Base-by-base conservation (phyloP, 2,329 filamentous ascomycete genomes). In the Colletotrichum higginsianum region DNA sequence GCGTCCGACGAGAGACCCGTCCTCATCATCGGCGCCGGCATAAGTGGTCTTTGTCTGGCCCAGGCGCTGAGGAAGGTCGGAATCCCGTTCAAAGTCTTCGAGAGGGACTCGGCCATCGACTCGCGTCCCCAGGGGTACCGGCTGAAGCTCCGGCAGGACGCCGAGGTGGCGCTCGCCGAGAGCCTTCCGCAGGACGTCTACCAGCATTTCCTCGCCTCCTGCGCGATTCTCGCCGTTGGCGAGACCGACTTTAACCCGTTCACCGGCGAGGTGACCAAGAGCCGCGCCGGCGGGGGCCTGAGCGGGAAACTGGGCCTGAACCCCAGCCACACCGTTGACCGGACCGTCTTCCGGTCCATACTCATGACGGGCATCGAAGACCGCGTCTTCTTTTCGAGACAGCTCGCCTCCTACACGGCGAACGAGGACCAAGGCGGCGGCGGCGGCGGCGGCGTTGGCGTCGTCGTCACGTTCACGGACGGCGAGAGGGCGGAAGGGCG, bases 81-180 rank as follows among this genome's bases (percentile, higher is more conserved):
- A 0, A 76, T 86, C 9, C 77, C 82, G 1, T 88, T 85, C 74
- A 82, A 78, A 21, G 81, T 90, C 57, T 89, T 87, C 73, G 88
- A 90, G 75, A 84, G 87, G 13, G 85, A 88, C 71, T 73, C 78
- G 0, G 85, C 84, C 0, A 80, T 86, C 60, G 71, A 76, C 1
- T 90, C 89, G 75, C 89, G 90, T 55, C 89, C 86, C 0, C 90
- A 92, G 76, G 90, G 90, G 0, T 92, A 92, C 79, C 81, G 90
- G 2, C 82, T 91, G 8, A 87, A 90, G 16, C 83, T 92, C 2
- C 64, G 46, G 21, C n/a, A 26, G 1, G 64, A 61, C 13, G 64
- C 64, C 2, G 64, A 44, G 7, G 38, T 42, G 4, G 64, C 64
- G 11, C 64, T 66, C 15, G 21, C 55, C 11, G 64, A 66, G 1